Evolutionary conservation across 2,329 filamentous ascomycete species (phyloP), one percentile per base, ranked within the genome.

Genomic region (Pyrenochaeta sp.): DNA sequence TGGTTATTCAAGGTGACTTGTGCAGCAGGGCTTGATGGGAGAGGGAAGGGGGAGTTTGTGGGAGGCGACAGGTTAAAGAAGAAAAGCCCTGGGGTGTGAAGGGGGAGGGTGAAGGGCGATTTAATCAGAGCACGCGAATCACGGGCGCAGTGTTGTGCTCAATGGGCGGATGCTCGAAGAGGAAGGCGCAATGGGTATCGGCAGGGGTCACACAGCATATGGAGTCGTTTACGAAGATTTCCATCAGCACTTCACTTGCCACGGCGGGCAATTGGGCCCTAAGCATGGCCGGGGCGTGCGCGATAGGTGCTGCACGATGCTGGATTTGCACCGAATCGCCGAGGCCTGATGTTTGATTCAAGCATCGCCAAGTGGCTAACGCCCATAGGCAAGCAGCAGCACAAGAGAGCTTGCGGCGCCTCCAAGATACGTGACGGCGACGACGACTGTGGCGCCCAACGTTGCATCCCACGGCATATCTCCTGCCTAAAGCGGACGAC

Each of bases 201-300:
- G 33, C 56, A 56, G 42, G 56, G 52, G 52, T 58, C 4, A n/a
- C 45, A 41, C 32, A 23, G 17, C 32, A 39, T 44, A 49, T 46
- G 39, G 21, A 31, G 32, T 45, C 29, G 44, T 43, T 39, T 48
- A 51, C 51, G 1, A 48, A 33, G 21, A 29, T 30, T 41, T 6
- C 30, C 61, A 57, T 54, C 52, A 60, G 56, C 51, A 54, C 45
- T 45, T 35, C 31, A 44, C 32, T 60, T 54, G 64, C 64, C 64
- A 64, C 58, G 41, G 54, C 60, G 60, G 56, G 55, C 58, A 49
- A 49, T 50, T 50, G 49, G 32, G 51, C 59, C 51, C 51, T 49
- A 42, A 30, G 20, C n/a, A 41, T 18, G 23, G 21, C 40, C 12
- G 23, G 37, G 35, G 48, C 56, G 37, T 44, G 35, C 30, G 47